Base-by-base conservation (phyloP, 2,329 filamentous ascomycete species). In the Dactylellina sp. region DNA sequence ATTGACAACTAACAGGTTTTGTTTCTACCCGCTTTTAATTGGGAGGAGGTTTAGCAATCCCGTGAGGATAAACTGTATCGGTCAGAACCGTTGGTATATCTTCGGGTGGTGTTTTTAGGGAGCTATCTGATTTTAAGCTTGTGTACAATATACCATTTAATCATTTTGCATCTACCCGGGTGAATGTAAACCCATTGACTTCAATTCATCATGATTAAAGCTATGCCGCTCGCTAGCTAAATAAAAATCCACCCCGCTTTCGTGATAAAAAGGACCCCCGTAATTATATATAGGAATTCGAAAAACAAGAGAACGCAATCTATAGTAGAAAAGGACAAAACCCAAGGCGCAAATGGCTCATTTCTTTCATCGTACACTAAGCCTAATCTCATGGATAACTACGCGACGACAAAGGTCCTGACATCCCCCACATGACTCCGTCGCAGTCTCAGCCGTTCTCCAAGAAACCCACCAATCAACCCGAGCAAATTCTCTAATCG, bases 401-500 rank as follows among this genome's bases (percentile, higher is more conserved):
- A 72, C 18, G 68, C 68, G 32, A 72, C 62, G 25, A 72, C 68
- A 56, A 72, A 72, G 7, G 68, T 72, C 7, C 46, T 53, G 16
- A 64, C 60, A 7, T 65, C 68, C 12, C 20, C 42, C 9, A 59
- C 50, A 44, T 72, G 59, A 1, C 37, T 44, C 20, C 53, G 59
- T 12, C 42, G 35, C 24, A 72, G 32, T 22, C 49, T 60, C 37
- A 74, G 28, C 11, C 70, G 57, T 16, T 74, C 70, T 12, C 61
- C 52, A n/a, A 74, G n/a, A 32, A 74, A 66, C 18, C 70, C 55
- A 14, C 70, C 61, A 16, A 74, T 35, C 14, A 74, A 20, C 9
- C 55, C 42, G 14, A 74, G 18, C 16, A 74, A 32, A 2, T 40
- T 90, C 79, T 94, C 91, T 0, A 93, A 80, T 68, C 91, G 84